Percentiles rank a stretch among this genome's conserved stretches.
These are phyloP conservation scores for Kurtzmaniella fragi DNA, from an alignment of 805 yeast species.

Conservation along the genomic window DNA sequence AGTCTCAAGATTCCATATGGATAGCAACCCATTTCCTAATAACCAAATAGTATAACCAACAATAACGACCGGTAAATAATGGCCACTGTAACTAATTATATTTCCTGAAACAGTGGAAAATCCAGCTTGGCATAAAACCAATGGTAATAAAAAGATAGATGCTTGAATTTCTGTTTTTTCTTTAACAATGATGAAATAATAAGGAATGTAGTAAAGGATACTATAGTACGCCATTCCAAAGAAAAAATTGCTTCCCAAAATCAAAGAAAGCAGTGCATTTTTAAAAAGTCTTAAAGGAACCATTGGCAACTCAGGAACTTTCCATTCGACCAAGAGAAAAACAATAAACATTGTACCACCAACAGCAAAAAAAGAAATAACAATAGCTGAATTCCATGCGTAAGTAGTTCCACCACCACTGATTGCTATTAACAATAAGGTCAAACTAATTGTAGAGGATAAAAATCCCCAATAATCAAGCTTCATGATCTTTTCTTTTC, in stretches of 20 bases:
- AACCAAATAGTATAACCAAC: slow-evolving; percentile 23
- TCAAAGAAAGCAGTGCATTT: slow-evolving; percentile 14
- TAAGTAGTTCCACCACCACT: slow-evolving; percentile 14
- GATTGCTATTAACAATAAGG: slow-evolving; percentile 9
- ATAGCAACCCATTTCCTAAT: slow-evolving; percentile 17
- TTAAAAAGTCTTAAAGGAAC: slow-evolving; percentile 23
- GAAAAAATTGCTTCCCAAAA: slow-evolving; percentile 19
- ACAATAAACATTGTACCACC: slow-evolving; percentile 16
- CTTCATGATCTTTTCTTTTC: slow-evolving; percentile 5
- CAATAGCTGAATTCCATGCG: slow-evolving; percentile 10
- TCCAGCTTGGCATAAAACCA: slow-evolving; percentile 30
- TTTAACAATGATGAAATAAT: slow-evolving; percentile 20
- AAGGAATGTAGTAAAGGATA: slow-evolving; percentile 18
- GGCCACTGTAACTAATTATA: slow-evolving; percentile 35
- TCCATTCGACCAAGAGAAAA: slow-evolving; percentile 23
- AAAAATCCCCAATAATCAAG: slow-evolving; percentile 12
- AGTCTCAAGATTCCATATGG: slow-evolving; percentile 15
- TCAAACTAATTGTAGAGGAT: slow-evolving; percentile 8
- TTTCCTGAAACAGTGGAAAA: slow-evolving; percentile 41
- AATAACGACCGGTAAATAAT: slow-evolving; percentile 34
- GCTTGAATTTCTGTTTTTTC: slow-evolving; percentile 15
- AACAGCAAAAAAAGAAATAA: slow-evolving; percentile 11
- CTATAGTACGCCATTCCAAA: slow-evolving; percentile 24
- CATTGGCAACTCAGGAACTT: slow-evolving; percentile 25
- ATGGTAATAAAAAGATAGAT: slow-evolving; percentile 18